A percentile compares a stretch with the other conserved stretches of the same genome.
Conservation (phyloP, 345 rosid species). For the Salix koriyanagi region DNA sequence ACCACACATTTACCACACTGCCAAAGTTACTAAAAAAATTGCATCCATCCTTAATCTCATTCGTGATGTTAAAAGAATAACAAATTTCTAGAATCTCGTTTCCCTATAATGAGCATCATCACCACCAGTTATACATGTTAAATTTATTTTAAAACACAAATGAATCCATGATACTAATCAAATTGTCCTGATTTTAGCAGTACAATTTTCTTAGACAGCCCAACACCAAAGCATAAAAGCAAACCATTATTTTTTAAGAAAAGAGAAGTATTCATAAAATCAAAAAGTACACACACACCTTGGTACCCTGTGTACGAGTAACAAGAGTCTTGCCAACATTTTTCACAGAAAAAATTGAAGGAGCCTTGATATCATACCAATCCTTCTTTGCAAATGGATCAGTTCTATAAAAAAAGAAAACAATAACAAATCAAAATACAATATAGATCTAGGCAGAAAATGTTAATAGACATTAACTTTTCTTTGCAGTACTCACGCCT, state of each 20-base stretch:
- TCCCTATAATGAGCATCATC: background rate
- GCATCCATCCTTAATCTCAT: background rate
- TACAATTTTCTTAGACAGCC: background rate
- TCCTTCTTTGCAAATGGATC: conserved; percentile 98
- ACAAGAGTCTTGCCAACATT: conserved; percentile 91
- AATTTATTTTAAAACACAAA: background rate
- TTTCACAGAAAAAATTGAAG: conserved; percentile 54
- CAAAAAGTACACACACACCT: conserved; percentile 37
- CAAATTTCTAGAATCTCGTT: background rate
- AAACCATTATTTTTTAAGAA: background rate
- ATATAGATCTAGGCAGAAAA: background rate
- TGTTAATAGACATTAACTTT: background rate
- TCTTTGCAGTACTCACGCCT: conserved; percentile 48
- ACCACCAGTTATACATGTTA: background rate
- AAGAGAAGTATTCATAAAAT: background rate
- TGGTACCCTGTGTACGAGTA: conserved; percentile 92
- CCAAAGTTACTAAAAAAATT: background rate
- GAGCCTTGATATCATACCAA: conserved; percentile 97
- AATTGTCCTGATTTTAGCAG: background rate
- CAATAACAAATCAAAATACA: background rate
- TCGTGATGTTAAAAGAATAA: background rate
- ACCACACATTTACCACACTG: background rate
- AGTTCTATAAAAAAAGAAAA: conserved; percentile 34
- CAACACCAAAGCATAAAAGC: background rate
- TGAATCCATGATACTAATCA: background rate